Conservation (phyloP, 805 yeast genomes). For the Ogataea neopini region DNA sequence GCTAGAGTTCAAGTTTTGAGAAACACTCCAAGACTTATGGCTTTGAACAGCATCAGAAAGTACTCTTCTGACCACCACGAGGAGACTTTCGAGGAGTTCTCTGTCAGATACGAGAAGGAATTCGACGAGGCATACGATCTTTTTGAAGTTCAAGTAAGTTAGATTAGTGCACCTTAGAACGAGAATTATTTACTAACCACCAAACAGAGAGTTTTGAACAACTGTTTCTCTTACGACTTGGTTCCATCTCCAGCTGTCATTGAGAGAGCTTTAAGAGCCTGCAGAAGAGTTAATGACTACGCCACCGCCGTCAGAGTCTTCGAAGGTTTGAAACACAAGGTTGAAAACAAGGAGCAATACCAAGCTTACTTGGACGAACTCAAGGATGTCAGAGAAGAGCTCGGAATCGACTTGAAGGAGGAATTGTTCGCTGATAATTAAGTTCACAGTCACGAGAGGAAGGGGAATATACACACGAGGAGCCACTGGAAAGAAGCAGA, state of each 20-base stretch:
- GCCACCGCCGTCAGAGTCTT: conserved; percentile 98
- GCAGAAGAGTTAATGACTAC: conserved; percentile 98
- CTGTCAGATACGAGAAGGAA: conserved; percentile 87
- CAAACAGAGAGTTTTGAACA: conserved; percentile 82
- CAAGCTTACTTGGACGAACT: conserved; percentile 94
- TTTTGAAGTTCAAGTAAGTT: conserved; percentile 65
- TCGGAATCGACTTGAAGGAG: conserved; percentile 92
- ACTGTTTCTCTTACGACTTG: conserved; percentile 96
- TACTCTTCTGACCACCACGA: conserved; percentile 80
- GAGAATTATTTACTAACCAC: conserved; percentile 37
- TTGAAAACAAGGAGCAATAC: conserved; percentile 91
- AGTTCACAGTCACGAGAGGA: conserved; percentile 15
- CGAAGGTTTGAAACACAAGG: conserved; percentile 95
- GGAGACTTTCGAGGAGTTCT: conserved; percentile 94
- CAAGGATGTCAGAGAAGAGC: conserved; percentile 85
- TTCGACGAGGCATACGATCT: conserved; percentile 91
- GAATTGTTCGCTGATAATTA: conserved; percentile 56
- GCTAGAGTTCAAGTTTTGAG: conserved; percentile 20
- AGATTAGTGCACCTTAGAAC: neutral
- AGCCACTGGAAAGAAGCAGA: conserved; percentile 3
- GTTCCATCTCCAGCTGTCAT: conserved; percentile 97
- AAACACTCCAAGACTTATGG: conserved; percentile 22
- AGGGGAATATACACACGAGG: conserved; percentile 5
- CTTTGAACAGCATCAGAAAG: conserved; percentile 45
- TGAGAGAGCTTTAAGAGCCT: conserved; percentile 94